Evolutionary conservation across 768 basidiomycete species (phyloP).

Genomic region (Boletus edulis): DNA sequence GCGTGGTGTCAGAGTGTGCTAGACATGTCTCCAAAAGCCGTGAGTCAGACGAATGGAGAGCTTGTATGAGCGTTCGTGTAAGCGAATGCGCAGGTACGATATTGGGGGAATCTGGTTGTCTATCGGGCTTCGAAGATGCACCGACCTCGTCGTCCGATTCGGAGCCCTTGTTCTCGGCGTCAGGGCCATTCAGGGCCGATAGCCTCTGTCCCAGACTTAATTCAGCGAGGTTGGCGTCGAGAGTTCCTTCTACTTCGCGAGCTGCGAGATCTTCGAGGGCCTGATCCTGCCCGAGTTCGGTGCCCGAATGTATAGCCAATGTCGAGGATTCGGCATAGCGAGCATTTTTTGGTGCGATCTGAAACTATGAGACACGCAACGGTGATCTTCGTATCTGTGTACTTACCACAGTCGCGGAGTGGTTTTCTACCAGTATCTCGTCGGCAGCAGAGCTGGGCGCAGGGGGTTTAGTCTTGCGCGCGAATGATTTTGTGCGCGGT

Average conservation of each 20-base stretch:
- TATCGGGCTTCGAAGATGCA: constrained; percentile 14
- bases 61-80: constrained; percentile 92
- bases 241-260: constrained; percentile 59
- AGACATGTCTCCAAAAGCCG: constrained; percentile 85
- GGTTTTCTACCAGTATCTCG: constrained; percentile 26
- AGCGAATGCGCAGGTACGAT: constrained; percentile 79
- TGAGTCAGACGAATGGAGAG: constrained; percentile 91
- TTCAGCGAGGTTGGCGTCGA: constrained; percentile 86
- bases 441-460: constrained; percentile 6
- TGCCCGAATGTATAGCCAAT: constrained; percentile 64
- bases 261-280: constrained; percentile 48
- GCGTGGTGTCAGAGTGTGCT: constrained; percentile 70
- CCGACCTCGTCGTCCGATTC: constrained; percentile 46
- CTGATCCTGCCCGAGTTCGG: constrained; percentile 58
- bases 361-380: constrained; percentile 17
- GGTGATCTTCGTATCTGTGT: no score
- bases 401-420: constrained; percentile 19
- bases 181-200: constrained; percentile 60
- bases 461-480: constrained; percentile 16
- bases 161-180: constrained; percentile 36
- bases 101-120: constrained; percentile 29
- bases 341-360: constrained; percentile 47
- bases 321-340: constrained; percentile 67
- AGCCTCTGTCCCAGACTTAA: constrained; percentile 89
- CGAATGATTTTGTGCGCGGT: constrained; percentile 46